Evolutionary conservation across 345 rosid species (phyloP).

Genomic region (Hevea brasiliensis): DNA sequence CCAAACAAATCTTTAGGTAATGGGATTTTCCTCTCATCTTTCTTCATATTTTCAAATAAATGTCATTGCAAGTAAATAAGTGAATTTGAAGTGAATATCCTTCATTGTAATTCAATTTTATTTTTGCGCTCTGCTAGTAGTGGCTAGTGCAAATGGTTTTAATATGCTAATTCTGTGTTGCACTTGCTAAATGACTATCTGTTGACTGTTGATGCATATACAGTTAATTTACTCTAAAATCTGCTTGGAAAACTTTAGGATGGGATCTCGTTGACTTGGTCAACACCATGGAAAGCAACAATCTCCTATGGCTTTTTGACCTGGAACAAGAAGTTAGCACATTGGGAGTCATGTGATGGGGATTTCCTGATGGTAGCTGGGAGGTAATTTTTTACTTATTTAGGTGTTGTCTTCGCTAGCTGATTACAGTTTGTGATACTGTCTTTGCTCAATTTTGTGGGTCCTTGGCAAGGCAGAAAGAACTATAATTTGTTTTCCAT

Average conservation of each 20-base stretch:
- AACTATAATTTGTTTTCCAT: no score
- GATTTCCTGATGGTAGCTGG: background rate
- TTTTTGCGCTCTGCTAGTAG: background rate
- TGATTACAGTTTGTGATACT: background rate
- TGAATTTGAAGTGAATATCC: background rate
- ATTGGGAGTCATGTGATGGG: background rate
- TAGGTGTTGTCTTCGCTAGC: background rate
- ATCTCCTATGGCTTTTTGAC: background rate
- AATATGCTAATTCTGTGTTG: background rate
- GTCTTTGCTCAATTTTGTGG: background rate
- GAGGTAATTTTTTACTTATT: background rate
- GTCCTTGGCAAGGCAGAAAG: background rate
- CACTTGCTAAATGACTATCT: background rate
- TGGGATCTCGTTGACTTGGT: background rate
- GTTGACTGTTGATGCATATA: background rate
- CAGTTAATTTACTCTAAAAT: background rate
- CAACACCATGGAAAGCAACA: background rate
- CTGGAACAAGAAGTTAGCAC: background rate
- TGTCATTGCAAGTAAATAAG: background rate
- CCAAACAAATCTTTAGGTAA: no score
- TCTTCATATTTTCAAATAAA: no score
- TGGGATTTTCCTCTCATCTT: no score
- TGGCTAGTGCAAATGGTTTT: background rate
- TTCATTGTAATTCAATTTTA: background rate
- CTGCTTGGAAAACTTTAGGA: background rate